phyloP scores from a whole-genome alignment of 2,329 filamentous ascomycete genomes.

The Fusarium annulatum region DNA sequence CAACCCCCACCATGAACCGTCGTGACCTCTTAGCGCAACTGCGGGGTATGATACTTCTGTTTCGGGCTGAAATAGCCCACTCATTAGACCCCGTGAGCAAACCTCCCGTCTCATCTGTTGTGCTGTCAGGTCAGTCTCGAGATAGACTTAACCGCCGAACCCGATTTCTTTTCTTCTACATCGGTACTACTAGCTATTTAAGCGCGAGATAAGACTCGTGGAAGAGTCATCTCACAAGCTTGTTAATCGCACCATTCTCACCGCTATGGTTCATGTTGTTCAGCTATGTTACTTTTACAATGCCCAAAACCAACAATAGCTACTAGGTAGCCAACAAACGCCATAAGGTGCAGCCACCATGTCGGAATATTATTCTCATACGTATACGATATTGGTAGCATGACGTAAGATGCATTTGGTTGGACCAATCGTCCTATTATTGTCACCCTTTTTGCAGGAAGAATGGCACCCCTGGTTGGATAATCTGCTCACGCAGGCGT shows the following conservation, averaged over 20 bases:
- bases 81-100: conserved; percentile 37
- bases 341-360: conserved; percentile 3
- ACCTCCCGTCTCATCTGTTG: conserved; percentile 24
- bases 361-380: conserved; percentile 5
- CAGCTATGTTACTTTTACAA: background rate
- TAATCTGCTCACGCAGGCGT: background rate
- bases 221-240: background rate
- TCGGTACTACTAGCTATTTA: background rate
- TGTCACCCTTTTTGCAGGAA: background rate
- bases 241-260: conserved; percentile 2
- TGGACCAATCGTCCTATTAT: conserved; percentile 1
- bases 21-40: conserved; percentile 41
- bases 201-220: background rate
- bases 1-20: conserved; percentile 36
- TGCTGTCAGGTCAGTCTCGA: conserved; percentile 18
- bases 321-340: background rate
- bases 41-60: conserved; percentile 38
- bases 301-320: background rate
- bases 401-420: conserved; percentile 28
- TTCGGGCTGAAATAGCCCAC: conserved; percentile 30
- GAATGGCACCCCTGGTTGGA: background rate
- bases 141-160: conserved; percentile 25
- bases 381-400: background rate
- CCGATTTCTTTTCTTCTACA: background rate
- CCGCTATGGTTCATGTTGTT: conserved; percentile 9